Evolutionary conservation across 2,329 filamentous ascomycete species (phyloP).

Genomic region (Taxawa tesnikishii): DNA sequence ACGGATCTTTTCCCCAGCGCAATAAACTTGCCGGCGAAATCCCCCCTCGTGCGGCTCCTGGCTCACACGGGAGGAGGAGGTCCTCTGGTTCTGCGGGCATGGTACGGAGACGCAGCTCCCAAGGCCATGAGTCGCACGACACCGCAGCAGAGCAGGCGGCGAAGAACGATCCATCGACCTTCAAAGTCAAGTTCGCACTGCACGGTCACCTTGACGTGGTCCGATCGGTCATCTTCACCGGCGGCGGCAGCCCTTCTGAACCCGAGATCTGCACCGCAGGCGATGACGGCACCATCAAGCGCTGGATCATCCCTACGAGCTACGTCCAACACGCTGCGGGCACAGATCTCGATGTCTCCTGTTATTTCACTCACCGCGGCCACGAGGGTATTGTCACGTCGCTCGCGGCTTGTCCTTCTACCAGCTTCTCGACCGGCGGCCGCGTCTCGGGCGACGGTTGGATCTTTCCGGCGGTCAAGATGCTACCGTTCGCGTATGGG

Average conservation of each 20-base stretch:
- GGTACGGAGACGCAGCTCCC: conserved; percentile 50
- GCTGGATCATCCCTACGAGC: conserved; percentile 83
- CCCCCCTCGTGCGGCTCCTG: conserved; percentile 51
- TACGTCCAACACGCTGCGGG: conserved; percentile 47
- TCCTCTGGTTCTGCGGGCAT: conserved; percentile 51
- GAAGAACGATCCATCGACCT: conserved; percentile 60
- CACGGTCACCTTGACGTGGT: conserved; percentile 90
- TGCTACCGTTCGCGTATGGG: conserved; percentile 87
- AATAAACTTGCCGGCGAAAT: conserved; percentile 70
- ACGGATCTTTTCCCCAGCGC: conserved; percentile 79
- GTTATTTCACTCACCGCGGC: conserved; percentile 90
- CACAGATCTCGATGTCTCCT: conserved; percentile 79
- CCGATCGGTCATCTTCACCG: conserved; percentile 89
- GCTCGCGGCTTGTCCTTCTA: conserved; percentile 75
- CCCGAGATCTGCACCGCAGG: conserved; percentile 94
- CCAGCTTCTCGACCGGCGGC: conserved; percentile 80
- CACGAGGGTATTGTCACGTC: conserved; percentile 84
- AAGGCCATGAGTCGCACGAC: conserved; percentile 51
- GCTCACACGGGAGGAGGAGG: conserved; percentile 66
- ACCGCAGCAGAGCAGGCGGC: conserved; percentile 21
- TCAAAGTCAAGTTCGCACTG: conserved; percentile 87
- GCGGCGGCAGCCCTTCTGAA: conserved; percentile 86
- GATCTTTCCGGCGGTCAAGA: conserved; percentile 98
- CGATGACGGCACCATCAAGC: conserved; percentile 90
- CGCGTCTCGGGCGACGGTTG: conserved; percentile 85